Evolutionary conservation across 1,284 basidiomycete genomes (phyloP), one percentile per base, ranked within the genome.

Genomic region (Microbotryum intermedium): DNA sequence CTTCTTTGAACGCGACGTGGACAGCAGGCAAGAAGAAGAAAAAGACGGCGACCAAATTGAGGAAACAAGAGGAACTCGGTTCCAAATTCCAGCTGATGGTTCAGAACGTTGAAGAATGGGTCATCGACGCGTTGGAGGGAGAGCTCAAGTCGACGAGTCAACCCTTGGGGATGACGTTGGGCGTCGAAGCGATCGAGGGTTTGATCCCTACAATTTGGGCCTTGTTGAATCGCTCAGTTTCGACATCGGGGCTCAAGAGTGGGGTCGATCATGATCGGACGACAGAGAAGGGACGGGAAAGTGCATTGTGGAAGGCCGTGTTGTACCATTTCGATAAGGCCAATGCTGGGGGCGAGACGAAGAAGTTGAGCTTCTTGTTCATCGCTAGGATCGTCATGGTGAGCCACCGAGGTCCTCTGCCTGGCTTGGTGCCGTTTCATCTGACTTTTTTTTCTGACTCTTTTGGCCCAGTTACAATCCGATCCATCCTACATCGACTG

Each of bases 181-280:
- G 34, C 34, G 34, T 39, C 34, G 34, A 39, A 4, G 79, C 84
- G 2, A 78, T 93, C 2, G 34, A 39, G 18, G 9, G 34, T 13
- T 39, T 39, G 34, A 39, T 39, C 13, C 34, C 34, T 39, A 87
- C 89, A 2, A 79, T 94, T 49, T 94, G 90, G 88, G 81, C 84
- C 28, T 76, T 95, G 50, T 72, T 92, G 54, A 39, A 39, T 16
- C 34, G 34, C 9, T 39, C 34, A 16, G 34, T 16, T 39, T 39
- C 34, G 34, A 39, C 34, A 16, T 39, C 11, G 34, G 34, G 13
- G 34, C 34, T 39, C 34, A 39, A 39, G 34, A 39, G 34, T 39
- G 34, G 34, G 34, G 34, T 39, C 18, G 34, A 39, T 39, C 34
- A 39, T 39, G 34, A 39, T 6, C 10, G 34, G 34, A 39, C 34